Evolutionary conservation across 2,329 filamentous ascomycete species (phyloP).

Genomic region (Microdochium trichocladiopsis): DNA sequence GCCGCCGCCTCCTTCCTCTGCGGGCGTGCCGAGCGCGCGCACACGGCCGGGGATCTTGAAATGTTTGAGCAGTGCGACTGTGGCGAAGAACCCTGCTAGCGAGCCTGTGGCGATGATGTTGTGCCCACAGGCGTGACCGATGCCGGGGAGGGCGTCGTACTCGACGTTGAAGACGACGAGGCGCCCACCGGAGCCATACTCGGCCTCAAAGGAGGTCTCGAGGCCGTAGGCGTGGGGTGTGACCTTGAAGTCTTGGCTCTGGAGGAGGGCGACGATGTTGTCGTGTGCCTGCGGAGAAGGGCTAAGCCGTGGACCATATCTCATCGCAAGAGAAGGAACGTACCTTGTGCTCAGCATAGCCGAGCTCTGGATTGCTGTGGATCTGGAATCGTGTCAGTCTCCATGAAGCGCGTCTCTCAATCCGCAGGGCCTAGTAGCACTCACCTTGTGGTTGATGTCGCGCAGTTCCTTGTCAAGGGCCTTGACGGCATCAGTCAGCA

Average conservation of each 20-base stretch:
- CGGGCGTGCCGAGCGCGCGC: slow-evolving; percentile 32
- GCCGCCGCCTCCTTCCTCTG: slow-evolving; percentile 34
- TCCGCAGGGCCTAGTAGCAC: neutral
- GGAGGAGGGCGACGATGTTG: slow-evolving; percentile 35
- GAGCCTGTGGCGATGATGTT: slow-evolving; percentile 35
- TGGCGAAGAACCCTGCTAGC: slow-evolving; percentile 30
- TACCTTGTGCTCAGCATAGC: neutral
- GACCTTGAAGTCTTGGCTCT: slow-evolving; percentile 32
- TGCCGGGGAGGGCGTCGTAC: slow-evolving; percentile 39
- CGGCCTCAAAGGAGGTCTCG: slow-evolving; percentile 42
- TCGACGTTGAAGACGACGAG: slow-evolving; percentile 35
- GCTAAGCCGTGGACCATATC: neutral
- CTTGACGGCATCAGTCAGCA: neutral
- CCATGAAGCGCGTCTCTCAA: neutral
- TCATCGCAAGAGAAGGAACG: too few relatives aligned
- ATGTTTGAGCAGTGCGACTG: slow-evolving; percentile 22
- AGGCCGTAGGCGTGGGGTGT: slow-evolving; percentile 42
- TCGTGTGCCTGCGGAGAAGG: slow-evolving; percentile 32
- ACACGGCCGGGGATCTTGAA: slow-evolving; percentile 24
- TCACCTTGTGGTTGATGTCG: neutral
- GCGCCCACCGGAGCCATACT: slow-evolving; percentile 30
- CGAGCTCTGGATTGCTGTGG: neutral
- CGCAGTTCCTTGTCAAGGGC: neutral
- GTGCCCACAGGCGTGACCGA: slow-evolving; percentile 39
- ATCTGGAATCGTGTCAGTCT: neutral